Evolutionary conservation across 1,139 yeast species (phyloP).

Genomic region (Hemisphaericaspora lyxosophila): DNA sequence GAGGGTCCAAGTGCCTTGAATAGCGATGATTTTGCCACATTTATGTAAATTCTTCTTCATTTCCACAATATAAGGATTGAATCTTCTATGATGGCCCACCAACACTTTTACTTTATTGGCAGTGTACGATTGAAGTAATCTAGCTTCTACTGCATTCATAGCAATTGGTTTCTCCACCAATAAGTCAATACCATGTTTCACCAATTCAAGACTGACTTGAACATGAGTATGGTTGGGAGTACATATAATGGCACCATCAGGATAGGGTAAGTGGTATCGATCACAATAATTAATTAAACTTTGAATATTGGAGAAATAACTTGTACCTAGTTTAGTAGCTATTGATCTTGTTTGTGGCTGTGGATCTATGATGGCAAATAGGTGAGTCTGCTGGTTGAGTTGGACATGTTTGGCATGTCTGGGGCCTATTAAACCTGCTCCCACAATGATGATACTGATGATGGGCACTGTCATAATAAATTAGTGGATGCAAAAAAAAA

Average conservation of each 20-base stretch:
- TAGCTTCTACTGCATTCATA: constrained; percentile 36
- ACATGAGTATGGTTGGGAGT: constrained; percentile 47
- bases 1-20: constrained; percentile 45
- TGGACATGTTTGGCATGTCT: constrained; percentile 39
- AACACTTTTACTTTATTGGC: constrained; percentile 29
- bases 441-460: constrained; percentile 27
- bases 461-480: constrained; percentile 14
- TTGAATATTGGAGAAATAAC: constrained; percentile 27
- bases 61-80: constrained; percentile 41
- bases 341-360: constrained; percentile 22
- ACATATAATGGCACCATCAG: constrained; percentile 44
- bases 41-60: constrained; percentile 30
- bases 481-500: constrained; percentile 4
- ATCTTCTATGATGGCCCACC: constrained; percentile 47
- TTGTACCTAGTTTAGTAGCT: constrained; percentile 26
- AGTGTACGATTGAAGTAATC: constrained; percentile 30
- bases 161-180: constrained; percentile 45
- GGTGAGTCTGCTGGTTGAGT: constrained; percentile 23
- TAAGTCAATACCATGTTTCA: constrained; percentile 35
- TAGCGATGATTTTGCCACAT: constrained; percentile 35
- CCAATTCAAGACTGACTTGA: constrained; percentile 32
- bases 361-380: constrained; percentile 40
- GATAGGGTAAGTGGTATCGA: constrained; percentile 22
- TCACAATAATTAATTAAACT: constrained; percentile 31
- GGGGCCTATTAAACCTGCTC: constrained; percentile 46